These are phyloP conservation scores for Nepenthes mirabilis DNA, from an alignment of 148 eudicot species.

Conservation along the genomic window DNA sequence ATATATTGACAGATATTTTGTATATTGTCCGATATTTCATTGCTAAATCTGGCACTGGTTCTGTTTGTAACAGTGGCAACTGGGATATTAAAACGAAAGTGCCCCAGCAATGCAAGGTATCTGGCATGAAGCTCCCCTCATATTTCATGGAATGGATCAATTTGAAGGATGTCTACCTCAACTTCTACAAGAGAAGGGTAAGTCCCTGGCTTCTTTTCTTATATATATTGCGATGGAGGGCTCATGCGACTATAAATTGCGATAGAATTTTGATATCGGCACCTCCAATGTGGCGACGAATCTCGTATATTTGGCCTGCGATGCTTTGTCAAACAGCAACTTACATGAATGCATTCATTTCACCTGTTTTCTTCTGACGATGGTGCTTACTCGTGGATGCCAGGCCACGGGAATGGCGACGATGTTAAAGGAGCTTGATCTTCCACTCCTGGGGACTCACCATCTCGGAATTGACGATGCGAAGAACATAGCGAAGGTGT, in stretches of 20 bases:
- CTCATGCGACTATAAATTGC: neutral
- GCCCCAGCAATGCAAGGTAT: constrained; percentile 82
- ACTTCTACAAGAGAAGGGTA: constrained; percentile 77
- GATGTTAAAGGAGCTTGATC: constrained; percentile 66
- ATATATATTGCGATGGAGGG: too few species aligned
- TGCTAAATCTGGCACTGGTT: neutral
- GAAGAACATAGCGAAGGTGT: constrained; percentile 65
- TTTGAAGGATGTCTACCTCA: constrained; percentile 73
- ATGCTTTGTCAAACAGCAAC: too few species aligned
- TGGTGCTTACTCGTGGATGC: constrained; percentile 1
- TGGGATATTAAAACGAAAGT: constrained; percentile 98
- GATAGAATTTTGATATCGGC: neutral
- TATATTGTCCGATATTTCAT: neutral
- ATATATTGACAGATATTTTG: too few species aligned
- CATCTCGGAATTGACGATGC: constrained; percentile 94
- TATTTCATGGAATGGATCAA: constrained; percentile 98
- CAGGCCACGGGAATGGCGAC: constrained; percentile 94
- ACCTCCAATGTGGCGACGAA: too few species aligned
- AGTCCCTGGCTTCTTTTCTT: constrained; percentile 8
- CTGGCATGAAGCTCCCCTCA: constrained; percentile 62
- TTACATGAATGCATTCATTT: neutral
- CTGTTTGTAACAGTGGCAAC: constrained; percentile 54
- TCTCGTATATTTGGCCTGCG: too few species aligned
- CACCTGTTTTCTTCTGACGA: neutral
- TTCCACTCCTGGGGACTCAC: constrained; percentile 71